Evolutionary conservation across 306 rosid species (phyloP).

Genomic region (Medicago lupulina): DNA sequence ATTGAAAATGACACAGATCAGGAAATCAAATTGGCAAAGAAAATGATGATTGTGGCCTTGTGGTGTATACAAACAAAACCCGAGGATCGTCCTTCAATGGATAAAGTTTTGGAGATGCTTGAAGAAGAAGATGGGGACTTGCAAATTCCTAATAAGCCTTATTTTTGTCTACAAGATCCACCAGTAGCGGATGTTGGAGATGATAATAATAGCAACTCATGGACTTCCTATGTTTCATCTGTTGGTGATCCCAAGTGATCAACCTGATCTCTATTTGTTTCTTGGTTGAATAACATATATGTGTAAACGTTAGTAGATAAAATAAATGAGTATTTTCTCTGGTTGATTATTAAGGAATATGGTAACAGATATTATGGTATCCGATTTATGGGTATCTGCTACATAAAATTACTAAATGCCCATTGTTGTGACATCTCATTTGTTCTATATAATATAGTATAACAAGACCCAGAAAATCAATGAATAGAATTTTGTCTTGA

Average conservation of each 20-base stretch:
- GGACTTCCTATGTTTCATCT: too few species aligned
- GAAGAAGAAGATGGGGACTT: neutral
- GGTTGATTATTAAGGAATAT: too few species aligned
- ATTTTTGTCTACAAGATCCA: neutral
- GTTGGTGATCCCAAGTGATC: neutral
- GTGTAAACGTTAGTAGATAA: too few species aligned
- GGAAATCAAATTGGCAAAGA: constrained; percentile 1
- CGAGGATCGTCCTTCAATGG: neutral
- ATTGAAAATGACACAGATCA: neutral
- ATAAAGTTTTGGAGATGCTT: constrained; percentile 24
- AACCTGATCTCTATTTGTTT: neutral
- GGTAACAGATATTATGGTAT: too few species aligned
- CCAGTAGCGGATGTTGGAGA: neutral
- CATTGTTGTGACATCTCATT: too few species aligned
- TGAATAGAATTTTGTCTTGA: too few species aligned
- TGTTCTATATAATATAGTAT: too few species aligned
- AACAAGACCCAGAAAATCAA: too few species aligned
- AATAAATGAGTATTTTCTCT: too few species aligned
- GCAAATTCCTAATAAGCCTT: constrained; percentile 19
- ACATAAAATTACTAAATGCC: too few species aligned
- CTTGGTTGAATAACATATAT: neutral
- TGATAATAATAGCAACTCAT: neutral
- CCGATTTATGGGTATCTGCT: too few species aligned
- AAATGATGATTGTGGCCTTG: constrained; percentile 19
- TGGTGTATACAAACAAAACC: constrained; percentile 20